Evolutionary conservation across 1,139 yeast genomes (phyloP), one percentile per base, ranked within the genome.

Genomic region (Candida sp.): DNA sequence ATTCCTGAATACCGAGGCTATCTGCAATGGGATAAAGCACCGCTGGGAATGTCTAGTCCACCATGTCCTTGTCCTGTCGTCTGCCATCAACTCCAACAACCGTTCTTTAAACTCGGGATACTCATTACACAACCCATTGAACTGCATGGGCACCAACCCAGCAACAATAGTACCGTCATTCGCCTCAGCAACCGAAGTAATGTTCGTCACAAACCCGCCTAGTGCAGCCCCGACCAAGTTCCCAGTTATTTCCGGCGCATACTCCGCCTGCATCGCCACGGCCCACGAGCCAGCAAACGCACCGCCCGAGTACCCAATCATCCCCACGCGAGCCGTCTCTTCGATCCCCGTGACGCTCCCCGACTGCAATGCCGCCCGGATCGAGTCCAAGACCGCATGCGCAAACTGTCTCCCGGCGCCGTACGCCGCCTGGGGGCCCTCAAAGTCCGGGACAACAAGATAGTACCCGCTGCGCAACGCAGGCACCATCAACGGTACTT

Each of bases 231-330:
- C 77, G 38, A 63, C 55, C 7, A 73, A 48, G 45, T 63, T 60
- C 0, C 52, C 27, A 6, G 39, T 44, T 38, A 73, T 62, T 5
- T 73, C 75, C 2, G 73, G 71, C 0, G 78, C 77, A 52, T 73
- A 73, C 0, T 50, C 48, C 3, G 73, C 73, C 49, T 68, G 73
- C 33, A 69, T 53, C 3, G 63, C 52, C 0, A 67, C 61, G 2
- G 71, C 71, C 73, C 73, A 69, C 1, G 65, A 63, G 4, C 69
- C 47, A 2, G 72, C 67, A n/a, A 68, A 50, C 1, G 67, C 51
- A 0, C 73, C 73, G 25, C 73, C 73, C 7, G 70, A 65, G 50
- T 66, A 68, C 0, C 73, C 73, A 63, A 64, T 65, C 38, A 67
- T 28, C 1, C 55, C 65, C 4, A 61, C 56, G 28, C 57, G 46